Conservation (phyloP, 331 rosid genomes). For the Malus hybrid region DNA sequence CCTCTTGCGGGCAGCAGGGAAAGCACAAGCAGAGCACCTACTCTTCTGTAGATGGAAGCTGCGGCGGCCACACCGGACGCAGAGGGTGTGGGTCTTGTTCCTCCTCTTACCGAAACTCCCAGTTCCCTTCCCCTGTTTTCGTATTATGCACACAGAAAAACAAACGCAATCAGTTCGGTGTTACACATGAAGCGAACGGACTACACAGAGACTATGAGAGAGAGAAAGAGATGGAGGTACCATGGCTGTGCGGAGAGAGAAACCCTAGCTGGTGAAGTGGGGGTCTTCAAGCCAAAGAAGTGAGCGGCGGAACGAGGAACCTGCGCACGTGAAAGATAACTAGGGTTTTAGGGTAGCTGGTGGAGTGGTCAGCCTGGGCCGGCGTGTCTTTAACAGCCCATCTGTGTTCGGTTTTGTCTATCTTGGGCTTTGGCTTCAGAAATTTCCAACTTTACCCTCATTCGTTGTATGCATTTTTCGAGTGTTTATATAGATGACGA, state of each 20-base stretch:
- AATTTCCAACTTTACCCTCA: no score
- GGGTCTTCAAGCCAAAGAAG: conserved; percentile 5
- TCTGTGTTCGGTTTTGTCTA: neutral
- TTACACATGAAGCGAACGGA: no score
- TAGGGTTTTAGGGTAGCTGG: neutral
- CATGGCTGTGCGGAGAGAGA: conserved; percentile 33
- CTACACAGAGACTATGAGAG: neutral
- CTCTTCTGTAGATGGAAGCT: conserved; percentile 98
- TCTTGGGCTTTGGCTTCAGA: neutral
- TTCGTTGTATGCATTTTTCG: no score
- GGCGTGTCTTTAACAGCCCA: neutral
- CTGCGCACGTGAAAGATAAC: neutral
- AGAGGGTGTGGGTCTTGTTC: conserved; percentile 97
- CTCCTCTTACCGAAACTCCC: conserved; percentile 98
- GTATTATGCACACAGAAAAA: neutral
- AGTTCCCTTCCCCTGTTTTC: conserved; percentile 81
- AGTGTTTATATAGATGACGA: no score
- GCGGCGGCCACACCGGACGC: conserved; percentile 97
- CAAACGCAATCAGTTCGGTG: neutral
- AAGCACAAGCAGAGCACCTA: conserved; percentile 88
- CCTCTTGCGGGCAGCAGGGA: conserved; percentile 89
- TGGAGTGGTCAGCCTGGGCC: neutral
- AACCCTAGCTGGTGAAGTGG: conserved; percentile 31
- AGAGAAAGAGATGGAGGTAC: conserved; percentile 16
- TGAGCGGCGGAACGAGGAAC: neutral